Percentiles rank a stretch among this genome's conserved stretches.
These are phyloP conservation scores for Colletotrichum sp. DNA, from an alignment of 2,329 filamentous ascomycete species.

Conservation along the genomic window DNA sequence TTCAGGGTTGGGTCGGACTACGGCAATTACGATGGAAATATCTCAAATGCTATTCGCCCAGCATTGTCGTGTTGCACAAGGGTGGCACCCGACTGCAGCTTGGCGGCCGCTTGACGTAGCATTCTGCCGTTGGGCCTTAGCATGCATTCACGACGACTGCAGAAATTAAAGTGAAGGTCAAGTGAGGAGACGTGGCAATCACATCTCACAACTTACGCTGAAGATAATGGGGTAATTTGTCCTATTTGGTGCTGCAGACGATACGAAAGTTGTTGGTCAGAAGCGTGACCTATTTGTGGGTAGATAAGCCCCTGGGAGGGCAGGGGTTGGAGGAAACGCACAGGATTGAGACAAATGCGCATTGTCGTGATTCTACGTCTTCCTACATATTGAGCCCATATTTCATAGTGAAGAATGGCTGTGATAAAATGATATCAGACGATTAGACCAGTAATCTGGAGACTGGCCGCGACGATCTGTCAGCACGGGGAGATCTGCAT, in stretches of 20 bases:
- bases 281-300: neutral
- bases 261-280: neutral
- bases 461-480: neutral
- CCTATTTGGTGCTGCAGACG: neutral
- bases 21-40: neutral
- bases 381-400: neutral
- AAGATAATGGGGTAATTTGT: neutral
- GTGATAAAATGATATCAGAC: neutral
- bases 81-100: neutral
- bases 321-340: neutral
- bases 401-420: accelerated
- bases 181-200: neutral
- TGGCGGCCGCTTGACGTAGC: neutral
- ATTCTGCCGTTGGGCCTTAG: neutral
- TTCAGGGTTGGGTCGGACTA: neutral
- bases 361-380: neutral
- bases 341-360: neutral
- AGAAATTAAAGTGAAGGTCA: neutral
- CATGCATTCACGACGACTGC: neutral
- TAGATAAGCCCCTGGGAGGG: neutral
- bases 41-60: neutral
- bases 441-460: neutral
- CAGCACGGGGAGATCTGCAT: neutral
- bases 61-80: neutral
- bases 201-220: neutral